These are phyloP conservation scores for Cystobasidiaceae sp. DNA, from an alignment of 1,284 basidiomycete genomes.

Conservation along the genomic window DNA sequence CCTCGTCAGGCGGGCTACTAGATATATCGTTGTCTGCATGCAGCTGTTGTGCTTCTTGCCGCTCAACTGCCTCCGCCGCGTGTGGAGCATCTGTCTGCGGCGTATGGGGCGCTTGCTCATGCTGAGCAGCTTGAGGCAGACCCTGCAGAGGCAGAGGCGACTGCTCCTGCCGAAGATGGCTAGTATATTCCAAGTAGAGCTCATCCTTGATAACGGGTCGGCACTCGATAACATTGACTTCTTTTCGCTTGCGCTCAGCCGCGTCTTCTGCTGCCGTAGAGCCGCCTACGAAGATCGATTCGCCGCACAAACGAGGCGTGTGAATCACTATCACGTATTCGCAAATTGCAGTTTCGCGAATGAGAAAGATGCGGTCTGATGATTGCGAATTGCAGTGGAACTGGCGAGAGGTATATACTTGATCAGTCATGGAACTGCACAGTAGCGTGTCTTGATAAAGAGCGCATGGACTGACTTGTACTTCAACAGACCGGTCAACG, in stretches of 20 bases:
- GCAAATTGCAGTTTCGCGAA: slow-evolving; percentile 81
- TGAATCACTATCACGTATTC: slow-evolving; percentile 87
- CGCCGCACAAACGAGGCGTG: slow-evolving; percentile 81
- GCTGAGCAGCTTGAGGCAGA: not conserved
- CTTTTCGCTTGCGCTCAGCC: slow-evolving; percentile 9
- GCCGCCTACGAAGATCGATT: slow-evolving; percentile 69
- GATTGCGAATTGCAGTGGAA: slow-evolving; percentile 70
- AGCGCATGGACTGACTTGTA: slow-evolving; percentile 60
- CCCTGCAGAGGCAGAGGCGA: not conserved
- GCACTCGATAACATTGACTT: slow-evolving; percentile 22
- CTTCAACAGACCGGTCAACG: slow-evolving; percentile 75
- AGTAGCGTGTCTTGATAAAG: not conserved
- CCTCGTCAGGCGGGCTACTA: not conserved
- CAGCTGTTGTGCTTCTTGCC: not conserved
- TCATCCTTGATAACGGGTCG: slow-evolving; percentile 19
- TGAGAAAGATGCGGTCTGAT: slow-evolving; percentile 68
- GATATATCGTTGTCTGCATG: not conserved
- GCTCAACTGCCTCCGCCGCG: not conserved
- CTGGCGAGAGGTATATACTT: slow-evolving; percentile 49
- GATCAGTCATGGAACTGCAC: not conserved
- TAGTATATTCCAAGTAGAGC: not conserved
- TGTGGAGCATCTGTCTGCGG: not conserved
- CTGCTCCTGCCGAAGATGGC: not conserved
- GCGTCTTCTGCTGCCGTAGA: slow-evolving; percentile 51
- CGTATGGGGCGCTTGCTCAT: not conserved